Evolutionary conservation across 169 alveolate genomes (phyloP).

Genomic region (Neospora caninum): DNA sequence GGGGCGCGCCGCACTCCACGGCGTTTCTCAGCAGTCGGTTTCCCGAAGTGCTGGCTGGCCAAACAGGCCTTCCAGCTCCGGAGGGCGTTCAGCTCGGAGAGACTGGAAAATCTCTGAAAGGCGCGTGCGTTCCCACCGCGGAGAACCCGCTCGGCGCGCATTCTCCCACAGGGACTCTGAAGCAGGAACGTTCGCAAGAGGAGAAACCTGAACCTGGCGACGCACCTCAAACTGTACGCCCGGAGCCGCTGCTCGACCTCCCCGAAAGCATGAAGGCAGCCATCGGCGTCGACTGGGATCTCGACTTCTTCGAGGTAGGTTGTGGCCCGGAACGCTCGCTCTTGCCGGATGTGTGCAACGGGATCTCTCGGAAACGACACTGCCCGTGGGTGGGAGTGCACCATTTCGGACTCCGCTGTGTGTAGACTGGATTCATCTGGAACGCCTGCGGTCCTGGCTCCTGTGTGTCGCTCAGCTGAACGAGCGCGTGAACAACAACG

Average conservation of each 20-base stretch:
- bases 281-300: slow-evolving; percentile 19
- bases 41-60: too few relatives aligned
- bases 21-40: too few relatives aligned
- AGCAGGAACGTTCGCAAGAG: not conserved
- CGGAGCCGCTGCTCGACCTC: not conserved
- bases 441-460: not conserved
- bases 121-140: too few relatives aligned
- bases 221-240: not conserved
- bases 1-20: too few relatives aligned
- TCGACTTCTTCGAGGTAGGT: slow-evolving; percentile 20
- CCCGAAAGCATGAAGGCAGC: not conserved
- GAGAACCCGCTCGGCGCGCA: not conserved
- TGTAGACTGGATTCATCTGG: not conserved
- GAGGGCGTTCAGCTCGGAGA: too few relatives aligned
- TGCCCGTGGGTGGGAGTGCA: not conserved
- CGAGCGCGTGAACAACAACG: slow-evolving; percentile 21
- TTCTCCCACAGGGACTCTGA: not conserved
- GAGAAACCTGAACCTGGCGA: not conserved
- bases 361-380: not conserved
- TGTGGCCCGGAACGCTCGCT: not conserved
- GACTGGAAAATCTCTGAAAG: too few relatives aligned
- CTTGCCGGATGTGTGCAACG: too few relatives aligned
- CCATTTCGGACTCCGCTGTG: too few relatives aligned
- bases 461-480: slow-evolving; percentile 25
- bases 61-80: too few relatives aligned